Evolutionary conservation across 2,329 filamentous ascomycete genomes (phyloP).

Genomic region (Scedosporium boydii): DNA sequence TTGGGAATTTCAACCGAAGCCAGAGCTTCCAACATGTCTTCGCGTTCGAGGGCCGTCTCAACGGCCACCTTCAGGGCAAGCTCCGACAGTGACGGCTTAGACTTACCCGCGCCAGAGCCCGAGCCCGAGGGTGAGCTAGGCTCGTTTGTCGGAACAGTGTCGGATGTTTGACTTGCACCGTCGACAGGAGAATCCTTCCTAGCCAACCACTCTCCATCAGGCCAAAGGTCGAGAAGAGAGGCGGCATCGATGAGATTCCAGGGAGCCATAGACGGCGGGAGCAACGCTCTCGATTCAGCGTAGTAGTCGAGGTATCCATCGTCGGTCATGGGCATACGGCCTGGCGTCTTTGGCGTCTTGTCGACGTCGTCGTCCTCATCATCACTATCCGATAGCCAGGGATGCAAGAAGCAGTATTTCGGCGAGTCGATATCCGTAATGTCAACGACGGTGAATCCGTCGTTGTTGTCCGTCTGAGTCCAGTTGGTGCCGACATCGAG

Average conservation of each 20-base stretch:
- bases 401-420: constrained; percentile 3
- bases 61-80: background rate
- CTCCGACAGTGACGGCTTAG: background rate
- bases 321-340: background rate
- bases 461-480: background rate
- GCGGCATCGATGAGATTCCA: background rate
- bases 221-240: background rate
- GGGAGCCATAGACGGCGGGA: background rate
- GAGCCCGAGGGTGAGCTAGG: background rate
- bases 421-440: background rate
- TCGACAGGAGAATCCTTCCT: background rate
- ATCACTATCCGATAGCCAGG: background rate
- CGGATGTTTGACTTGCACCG: background rate
- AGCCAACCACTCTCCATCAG: background rate
- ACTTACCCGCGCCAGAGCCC: background rate
- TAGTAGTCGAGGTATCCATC: background rate
- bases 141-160: background rate
- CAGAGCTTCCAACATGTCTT: background rate
- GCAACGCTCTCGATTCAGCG: background rate
- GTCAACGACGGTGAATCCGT: constrained; percentile 3
- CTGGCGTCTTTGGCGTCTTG: no score
- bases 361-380: background rate
- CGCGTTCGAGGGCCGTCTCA: background rate
- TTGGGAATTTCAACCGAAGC: background rate
- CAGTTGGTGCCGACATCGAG: background rate